Percentiles rank a stretch among this genome's conserved stretches.
phyloP scores from a whole-genome alignment of 345 rosid genomes.

The Arabis alpina region DNA sequence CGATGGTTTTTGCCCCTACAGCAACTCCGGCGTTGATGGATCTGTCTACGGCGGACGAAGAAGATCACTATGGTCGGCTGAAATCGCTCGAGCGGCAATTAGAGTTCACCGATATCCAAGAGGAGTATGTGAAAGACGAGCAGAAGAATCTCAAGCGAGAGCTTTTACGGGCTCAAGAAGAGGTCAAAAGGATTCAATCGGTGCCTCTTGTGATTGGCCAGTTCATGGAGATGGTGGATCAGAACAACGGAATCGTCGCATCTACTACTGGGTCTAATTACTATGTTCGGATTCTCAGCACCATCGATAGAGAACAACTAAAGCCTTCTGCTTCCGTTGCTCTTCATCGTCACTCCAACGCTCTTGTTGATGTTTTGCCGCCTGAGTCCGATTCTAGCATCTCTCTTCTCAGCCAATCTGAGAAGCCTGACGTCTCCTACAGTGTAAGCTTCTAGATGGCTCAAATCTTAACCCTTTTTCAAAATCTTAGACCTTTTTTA shows the following conservation, averaged over 20 bases:
- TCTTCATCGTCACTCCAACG: conserved; percentile 94
- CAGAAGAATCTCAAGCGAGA: conserved; percentile 93
- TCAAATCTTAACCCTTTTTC: no score
- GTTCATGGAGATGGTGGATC: conserved; percentile 99
- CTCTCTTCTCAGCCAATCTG: conserved; percentile 93
- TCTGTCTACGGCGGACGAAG: conserved; percentile 56
- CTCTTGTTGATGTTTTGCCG: conserved; percentile 94
- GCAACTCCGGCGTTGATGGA: conserved; percentile 35
- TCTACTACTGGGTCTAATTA: conserved; percentile 98
- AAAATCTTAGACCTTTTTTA: neutral
- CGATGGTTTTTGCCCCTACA: conserved; percentile 67
- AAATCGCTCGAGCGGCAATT: conserved; percentile 81
- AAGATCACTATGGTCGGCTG: conserved; percentile 79
- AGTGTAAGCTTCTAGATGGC: conserved; percentile 50
- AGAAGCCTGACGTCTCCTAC: conserved; percentile 96
- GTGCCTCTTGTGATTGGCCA: conserved; percentile 96
- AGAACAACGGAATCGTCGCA: conserved; percentile 98
- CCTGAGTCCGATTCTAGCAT: conserved; percentile 99
- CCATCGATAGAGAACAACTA: conserved; percentile 84
- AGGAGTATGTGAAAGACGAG: conserved; percentile 96
- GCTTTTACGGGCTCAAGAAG: conserved; percentile 90
- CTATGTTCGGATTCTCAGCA: conserved; percentile 88
- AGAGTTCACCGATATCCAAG: conserved; percentile 92
- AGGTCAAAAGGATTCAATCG: conserved; percentile 96
- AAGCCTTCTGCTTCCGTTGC: conserved; percentile 99